Base-by-base conservation (phyloP, 2,329 filamentous ascomycete species). In the Arthrinium phaeospermum region DNA sequence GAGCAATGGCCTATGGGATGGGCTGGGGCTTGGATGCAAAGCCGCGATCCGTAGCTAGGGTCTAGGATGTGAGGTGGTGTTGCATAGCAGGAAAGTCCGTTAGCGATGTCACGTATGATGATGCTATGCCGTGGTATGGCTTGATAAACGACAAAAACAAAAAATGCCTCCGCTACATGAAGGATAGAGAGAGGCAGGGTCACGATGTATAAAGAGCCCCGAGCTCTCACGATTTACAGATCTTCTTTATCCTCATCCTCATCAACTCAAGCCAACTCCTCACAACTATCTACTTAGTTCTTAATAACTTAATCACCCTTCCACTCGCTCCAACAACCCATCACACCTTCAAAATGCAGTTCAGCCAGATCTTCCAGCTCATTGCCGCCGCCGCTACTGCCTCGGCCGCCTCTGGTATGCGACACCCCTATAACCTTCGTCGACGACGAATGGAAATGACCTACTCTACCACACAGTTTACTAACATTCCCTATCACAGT, bases 401-500 rank as follows among this genome's bases (percentile, higher is more conserved):
- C 72, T 77, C 76, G 72, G 79, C 79, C 51, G 69, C 75, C 47
- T 74, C 76, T 22, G 77, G 78, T 79, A 77, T 27, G 75, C 10
- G 69, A 45, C 5, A 16, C n/a, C 24, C 53, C 7, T 34, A n/a
- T 45, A 13, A 10, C 44, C 41, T 34, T 22, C 27, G 4, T 30
- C 22, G 41, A 44, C 27, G 22, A 49, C 34, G 19, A 13, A 57
- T 34, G 27, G 19, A 6, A 6, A 10, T 19, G 22, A 19, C 37
- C 3, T 72, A 30, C 61, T 44, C 49, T 45, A 8, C 12, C 13
- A 47, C 12, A 44, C 5, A n/a, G 19, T 34, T 34, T 68, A 64
- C 72, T 77, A 74, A 78, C 75, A 8, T 4, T 70, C 8, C 76
- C 77, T 37, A 79, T 84, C 69, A 81, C 78, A 81, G 92, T 95